Percentiles rank a stretch among this genome's conserved stretches.
phyloP scores from a whole-genome alignment of 305 asterid species.

The Rubia balearica region DNA sequence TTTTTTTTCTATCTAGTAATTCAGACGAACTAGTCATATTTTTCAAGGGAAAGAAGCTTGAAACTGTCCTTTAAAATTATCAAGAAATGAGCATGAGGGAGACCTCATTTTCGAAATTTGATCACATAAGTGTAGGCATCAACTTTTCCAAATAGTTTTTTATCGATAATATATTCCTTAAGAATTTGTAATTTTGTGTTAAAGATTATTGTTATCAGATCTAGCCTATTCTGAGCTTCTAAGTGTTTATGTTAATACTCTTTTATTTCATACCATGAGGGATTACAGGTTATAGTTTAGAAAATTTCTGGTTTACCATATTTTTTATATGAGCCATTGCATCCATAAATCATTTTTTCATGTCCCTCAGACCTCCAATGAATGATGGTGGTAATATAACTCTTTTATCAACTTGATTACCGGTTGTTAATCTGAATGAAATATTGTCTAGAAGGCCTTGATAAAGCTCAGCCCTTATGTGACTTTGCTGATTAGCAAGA shows the following conservation, averaged over 20 bases:
- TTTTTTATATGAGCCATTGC: neutral
- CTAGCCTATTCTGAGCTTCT: neutral
- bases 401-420: neutral
- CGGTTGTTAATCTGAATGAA: no score
- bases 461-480: no score
- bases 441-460: no score
- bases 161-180: neutral
- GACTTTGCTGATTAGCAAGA: no score
- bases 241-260: neutral
- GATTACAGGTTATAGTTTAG: neutral
- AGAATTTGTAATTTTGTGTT: neutral
- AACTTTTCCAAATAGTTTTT: neutral
- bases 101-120: neutral
- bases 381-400: neutral
- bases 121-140: neutral
- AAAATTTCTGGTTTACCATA: neutral
- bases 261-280: neutral
- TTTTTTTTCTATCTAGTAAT: no score
- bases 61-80: neutral
- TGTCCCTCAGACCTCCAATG: neutral
- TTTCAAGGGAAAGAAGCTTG: no score
- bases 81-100: neutral
- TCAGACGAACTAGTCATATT: no score
- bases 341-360: neutral
- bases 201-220: neutral